phyloP scores from a whole-genome alignment of 169 alveolate genomes.

The Theileria luwenshuni region DNA sequence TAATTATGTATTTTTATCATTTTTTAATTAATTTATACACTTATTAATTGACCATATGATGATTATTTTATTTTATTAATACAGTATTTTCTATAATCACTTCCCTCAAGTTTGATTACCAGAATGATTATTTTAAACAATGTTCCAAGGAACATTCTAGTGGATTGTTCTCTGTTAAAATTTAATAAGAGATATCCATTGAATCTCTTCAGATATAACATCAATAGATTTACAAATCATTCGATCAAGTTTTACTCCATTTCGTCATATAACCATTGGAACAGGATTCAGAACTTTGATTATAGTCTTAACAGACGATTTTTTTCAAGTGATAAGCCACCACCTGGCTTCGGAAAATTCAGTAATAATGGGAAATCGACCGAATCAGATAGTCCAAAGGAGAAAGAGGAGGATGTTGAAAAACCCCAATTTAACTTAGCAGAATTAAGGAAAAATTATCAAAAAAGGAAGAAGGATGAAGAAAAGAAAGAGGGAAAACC shows the following conservation, averaged over 20 bases:
- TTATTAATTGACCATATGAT: neutral
- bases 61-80: too few species aligned
- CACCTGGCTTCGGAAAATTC: constrained; percentile 72
- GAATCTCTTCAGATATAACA: neutral
- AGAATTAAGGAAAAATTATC: constrained; percentile 11
- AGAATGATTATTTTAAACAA: neutral
- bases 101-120: neutral
- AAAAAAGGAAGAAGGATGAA: constrained; percentile 11
- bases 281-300: neutral
- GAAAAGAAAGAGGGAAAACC: constrained; percentile 29
- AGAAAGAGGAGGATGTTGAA: neutral
- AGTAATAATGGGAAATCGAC: constrained; percentile 4
- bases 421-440: neutral
- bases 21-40: too few species aligned
- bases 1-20: neutral
- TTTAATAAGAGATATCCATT: neutral
- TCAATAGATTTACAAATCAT: neutral
- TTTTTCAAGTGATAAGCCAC: constrained; percentile 38
- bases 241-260: neutral
- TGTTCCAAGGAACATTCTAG: neutral
- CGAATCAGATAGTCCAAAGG: neutral
- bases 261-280: neutral
- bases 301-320: neutral
- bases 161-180: neutral
- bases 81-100: too few species aligned